phyloP scores from a whole-genome alignment of 202 grass and related monocot species.

The Zoysia matrella region DNA sequence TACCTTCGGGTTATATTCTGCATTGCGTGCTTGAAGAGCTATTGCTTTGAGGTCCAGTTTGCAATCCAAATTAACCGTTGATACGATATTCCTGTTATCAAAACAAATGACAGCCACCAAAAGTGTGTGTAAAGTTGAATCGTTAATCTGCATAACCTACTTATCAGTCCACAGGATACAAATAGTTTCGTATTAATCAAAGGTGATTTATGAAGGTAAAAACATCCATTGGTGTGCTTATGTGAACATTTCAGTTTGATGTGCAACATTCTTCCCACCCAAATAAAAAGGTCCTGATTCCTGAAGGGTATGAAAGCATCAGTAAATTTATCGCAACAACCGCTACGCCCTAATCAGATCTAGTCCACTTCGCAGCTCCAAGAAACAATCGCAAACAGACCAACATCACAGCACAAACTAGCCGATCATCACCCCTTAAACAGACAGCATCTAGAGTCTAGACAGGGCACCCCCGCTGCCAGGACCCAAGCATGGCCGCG shows the following conservation, averaged over 20 bases:
- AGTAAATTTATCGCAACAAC: neutral
- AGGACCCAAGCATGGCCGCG: neutral
- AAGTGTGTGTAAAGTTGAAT: neutral
- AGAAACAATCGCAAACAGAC: no score
- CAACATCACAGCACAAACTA: neutral
- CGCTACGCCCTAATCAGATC: neutral
- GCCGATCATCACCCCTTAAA: neutral
- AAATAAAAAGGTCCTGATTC: no score
- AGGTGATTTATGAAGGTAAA: neutral
- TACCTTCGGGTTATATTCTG: slow-evolving; percentile 98
- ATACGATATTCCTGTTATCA: slow-evolving; percentile 82
- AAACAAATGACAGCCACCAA: neutral
- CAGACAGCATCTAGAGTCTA: neutral
- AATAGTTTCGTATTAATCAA: neutral
- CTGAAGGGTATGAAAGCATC: neutral
- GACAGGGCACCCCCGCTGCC: neutral
- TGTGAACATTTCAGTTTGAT: neutral
- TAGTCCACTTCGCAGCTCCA: neutral
- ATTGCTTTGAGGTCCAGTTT: slow-evolving; percentile 31
- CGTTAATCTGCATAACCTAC: neutral
- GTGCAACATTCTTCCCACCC: neutral
- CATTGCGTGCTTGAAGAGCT: slow-evolving; percentile 92
- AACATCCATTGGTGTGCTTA: neutral
- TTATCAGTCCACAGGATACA: neutral
- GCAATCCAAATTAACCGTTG: slow-evolving; percentile 93